phyloP scores from a whole-genome alignment of 164 flowering plant genomes.

The Euptelea pleiosperma region DNA sequence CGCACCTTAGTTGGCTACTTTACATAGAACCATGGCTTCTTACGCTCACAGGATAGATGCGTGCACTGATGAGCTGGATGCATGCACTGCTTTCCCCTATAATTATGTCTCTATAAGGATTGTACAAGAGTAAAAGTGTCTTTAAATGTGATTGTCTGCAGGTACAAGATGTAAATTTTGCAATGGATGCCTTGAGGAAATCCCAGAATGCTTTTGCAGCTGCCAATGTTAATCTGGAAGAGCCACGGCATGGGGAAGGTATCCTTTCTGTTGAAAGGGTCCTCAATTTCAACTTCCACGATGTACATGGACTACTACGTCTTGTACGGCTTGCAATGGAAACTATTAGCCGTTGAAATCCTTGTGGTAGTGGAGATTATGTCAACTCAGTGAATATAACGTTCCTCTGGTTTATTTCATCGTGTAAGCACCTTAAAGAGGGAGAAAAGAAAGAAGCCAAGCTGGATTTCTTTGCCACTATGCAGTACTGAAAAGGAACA shows the following conservation, averaged over 20 bases:
- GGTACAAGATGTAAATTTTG: constrained; percentile 57
- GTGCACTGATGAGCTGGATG: too few species aligned
- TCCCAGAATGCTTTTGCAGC: constrained; percentile 57
- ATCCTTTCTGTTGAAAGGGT: constrained; percentile 50
- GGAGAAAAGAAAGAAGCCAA: background rate
- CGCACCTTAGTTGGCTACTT: too few species aligned
- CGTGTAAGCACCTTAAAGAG: constrained; percentile 8
- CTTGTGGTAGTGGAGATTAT: constrained; percentile 15
- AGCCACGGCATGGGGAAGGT: constrained; percentile 34
- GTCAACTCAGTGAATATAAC: constrained; percentile 20
- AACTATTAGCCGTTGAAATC: constrained; percentile 45
- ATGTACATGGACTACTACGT: constrained; percentile 55
- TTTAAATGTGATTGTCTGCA: constrained; percentile 31
- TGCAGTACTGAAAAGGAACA: constrained; percentile 7
- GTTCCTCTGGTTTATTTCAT: constrained; percentile 27
- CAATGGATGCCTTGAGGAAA: constrained; percentile 77
- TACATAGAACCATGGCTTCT: too few species aligned
- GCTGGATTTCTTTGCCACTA: constrained; percentile 9
- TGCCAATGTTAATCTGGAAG: constrained; percentile 38
- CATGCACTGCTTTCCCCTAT: too few species aligned
- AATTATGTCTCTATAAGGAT: background rate
- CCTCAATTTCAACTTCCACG: constrained; percentile 77
- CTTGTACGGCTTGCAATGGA: constrained; percentile 64
- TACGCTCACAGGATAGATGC: too few species aligned
- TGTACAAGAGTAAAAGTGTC: background rate